These are phyloP conservation scores for Coemansia sp. DNA, from an alignment of 192 early-diverging fungal species.

Conservation along the genomic window DNA sequence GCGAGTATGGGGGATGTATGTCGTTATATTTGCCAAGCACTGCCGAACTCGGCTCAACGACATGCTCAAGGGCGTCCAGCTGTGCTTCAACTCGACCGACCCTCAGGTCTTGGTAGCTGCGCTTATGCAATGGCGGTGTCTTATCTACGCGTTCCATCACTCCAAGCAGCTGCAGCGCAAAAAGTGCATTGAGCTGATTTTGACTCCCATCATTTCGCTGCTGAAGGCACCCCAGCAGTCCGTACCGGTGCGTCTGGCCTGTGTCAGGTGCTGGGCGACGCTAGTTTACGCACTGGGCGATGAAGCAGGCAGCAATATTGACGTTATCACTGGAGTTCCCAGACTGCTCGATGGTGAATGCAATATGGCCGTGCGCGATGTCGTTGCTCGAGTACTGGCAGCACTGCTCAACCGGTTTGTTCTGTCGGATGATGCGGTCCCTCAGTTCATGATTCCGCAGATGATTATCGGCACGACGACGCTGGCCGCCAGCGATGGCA, in stretches of 20 bases:
- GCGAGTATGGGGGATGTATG: slow-evolving; percentile 44
- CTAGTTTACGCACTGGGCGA: slow-evolving; percentile 44
- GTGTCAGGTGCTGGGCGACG: slow-evolving; percentile 43
- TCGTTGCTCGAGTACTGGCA: slow-evolving; percentile 23
- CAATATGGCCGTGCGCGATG: slow-evolving; percentile 10
- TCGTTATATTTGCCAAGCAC: slow-evolving; percentile 30
- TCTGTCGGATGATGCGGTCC: slow-evolving; percentile 11
- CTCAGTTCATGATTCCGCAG: slow-evolving; percentile 32
- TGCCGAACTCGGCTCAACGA: slow-evolving; percentile 18
- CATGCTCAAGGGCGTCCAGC: slow-evolving; percentile 25
- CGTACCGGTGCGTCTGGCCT: slow-evolving; percentile 18
- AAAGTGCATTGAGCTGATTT: slow-evolving; percentile 25
- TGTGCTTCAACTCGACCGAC: slow-evolving; percentile 35
- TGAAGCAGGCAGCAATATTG: slow-evolving; percentile 22
- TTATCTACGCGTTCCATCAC: slow-evolving; percentile 41
- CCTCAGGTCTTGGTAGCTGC: slow-evolving; percentile 16
- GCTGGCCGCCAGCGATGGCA: slow-evolving; percentile 35
- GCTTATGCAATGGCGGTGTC: slow-evolving; percentile 48
- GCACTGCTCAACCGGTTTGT: slow-evolving; percentile 25
- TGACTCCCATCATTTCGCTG: slow-evolving; percentile 24
- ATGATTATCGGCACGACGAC: slow-evolving; percentile 48
- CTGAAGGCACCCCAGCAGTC: background rate
- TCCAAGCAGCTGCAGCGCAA: slow-evolving; percentile 16
- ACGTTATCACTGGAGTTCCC: slow-evolving; percentile 6
- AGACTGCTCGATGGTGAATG: background rate